Conservation (phyloP, 345 rosid species). For the Pelargonium nanum region DNA sequence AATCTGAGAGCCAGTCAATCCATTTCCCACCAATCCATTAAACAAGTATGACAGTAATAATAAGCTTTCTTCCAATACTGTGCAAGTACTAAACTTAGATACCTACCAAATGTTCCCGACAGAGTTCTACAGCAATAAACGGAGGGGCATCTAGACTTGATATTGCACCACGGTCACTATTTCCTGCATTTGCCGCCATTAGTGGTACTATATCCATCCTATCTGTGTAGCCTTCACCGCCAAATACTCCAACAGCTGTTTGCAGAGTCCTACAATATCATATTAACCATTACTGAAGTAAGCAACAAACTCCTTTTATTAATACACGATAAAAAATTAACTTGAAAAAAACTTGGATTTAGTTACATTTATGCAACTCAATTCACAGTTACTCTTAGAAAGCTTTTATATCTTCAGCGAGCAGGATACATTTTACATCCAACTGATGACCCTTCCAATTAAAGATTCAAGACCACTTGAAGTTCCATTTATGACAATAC, state of each 20-base stretch:
- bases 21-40: too few relatives aligned
- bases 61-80: neutral
- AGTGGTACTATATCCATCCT: constrained; percentile 57
- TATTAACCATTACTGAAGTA: constrained; percentile 6
- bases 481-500: too few relatives aligned
- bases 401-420: neutral
- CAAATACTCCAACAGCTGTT: constrained; percentile 96
- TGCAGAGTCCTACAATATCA: constrained; percentile 67
- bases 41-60: too few relatives aligned
- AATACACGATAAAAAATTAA: neutral
- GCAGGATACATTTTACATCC: neutral
- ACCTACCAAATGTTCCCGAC: constrained; percentile 92
- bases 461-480: too few relatives aligned
- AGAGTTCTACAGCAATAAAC: constrained; percentile 64
- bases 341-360: neutral
- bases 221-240: constrained; percentile 67
- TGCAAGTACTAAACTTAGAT: neutral
- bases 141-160: constrained; percentile 79
- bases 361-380: too few relatives aligned
- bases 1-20: too few relatives aligned
- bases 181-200: constrained; percentile 89
- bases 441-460: neutral
- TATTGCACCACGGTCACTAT: constrained; percentile 62
- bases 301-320: neutral
- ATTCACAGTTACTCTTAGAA: neutral